Percentiles rank a stretch among this genome's conserved stretches.
Evolutionary conservation across 345 rosid species (phyloP).

Genomic region (Sonneratia caseolaris): DNA sequence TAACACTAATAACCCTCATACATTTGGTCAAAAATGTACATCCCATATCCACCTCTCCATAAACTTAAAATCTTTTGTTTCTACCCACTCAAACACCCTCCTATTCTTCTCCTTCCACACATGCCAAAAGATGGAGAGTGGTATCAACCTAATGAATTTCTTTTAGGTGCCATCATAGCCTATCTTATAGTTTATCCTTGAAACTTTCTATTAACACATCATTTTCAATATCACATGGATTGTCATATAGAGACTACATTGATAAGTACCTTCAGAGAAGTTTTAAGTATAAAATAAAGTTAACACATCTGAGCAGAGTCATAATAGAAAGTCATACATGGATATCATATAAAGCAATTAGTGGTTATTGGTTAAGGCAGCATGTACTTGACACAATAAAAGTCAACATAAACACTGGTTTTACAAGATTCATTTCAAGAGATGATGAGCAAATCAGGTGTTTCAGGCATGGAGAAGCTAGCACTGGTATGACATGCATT

Average conservation of each 20-base stretch:
- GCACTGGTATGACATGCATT: neutral
- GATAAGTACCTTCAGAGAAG: neutral
- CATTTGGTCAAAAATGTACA: no score
- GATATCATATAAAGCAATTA: neutral
- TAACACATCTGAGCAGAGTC: neutral
- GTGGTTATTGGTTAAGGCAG: neutral
- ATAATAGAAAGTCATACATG: neutral
- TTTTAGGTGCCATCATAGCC: no score
- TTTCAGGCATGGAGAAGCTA: neutral
- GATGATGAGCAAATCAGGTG: neutral
- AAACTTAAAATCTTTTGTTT: no score
- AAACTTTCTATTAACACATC: neutral
- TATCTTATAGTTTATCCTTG: no score
- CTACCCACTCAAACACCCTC: no score
- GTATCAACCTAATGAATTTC: no score
- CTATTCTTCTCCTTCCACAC: no score
- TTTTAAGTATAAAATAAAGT: neutral
- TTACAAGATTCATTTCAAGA: neutral
- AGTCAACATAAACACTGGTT: neutral
- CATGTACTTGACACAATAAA: neutral
- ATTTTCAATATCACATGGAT: neutral
- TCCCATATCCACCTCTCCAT: no score
- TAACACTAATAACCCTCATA: no score
- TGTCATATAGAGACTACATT: neutral
- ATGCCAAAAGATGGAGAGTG: no score